Base-by-base conservation (phyloP, 2,329 filamentous ascomycete genomes). In the Xenosphaeropsis pyriputrescens region DNA sequence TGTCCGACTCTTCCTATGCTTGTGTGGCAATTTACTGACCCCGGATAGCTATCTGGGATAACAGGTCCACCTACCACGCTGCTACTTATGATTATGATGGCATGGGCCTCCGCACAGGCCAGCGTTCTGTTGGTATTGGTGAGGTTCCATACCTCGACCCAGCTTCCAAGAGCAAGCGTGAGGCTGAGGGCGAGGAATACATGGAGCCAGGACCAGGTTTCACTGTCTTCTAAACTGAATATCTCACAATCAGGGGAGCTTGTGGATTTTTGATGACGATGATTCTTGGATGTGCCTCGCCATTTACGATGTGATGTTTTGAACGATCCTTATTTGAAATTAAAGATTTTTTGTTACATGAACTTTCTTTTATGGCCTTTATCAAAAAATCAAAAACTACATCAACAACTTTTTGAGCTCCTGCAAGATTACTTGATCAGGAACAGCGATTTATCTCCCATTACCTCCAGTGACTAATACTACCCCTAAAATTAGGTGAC, bases 61-160 rank as follows among this genome's bases (percentile, higher is more conserved):
- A 75, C 42, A 54, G 70, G 18, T 64, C 61, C 45, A 64, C 60
- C 18, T 72, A 65, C 53, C 70, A 75, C 47, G 62, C 62, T 15
- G 68, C 68, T 0, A 75, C 69, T 0, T 65, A 62, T 14, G 70
- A 75, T 44, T 72, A 70, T 44, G 57, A 60, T 5, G 58, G 57
- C 9, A 53, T 63, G 18, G 68, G 67, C 2, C 56, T 63, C 42
- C 55, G 70, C 39, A 52, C 52, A 40, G 60, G 65, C 18, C 57
- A 68, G 40, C 47, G 69, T 35, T 57, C 65, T 4, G 68, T 72
- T 19, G 63, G 59, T 41, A 51, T 71, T 15, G 70, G 62, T 13
- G 70, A 64, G 58, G 62, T 48, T 46, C 69, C 62, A 4, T 72
- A 67, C 42, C 54, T 70, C 26, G 67, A 72, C 47, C 57, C 64